Conservation (phyloP, 495 filamentous ascomycete species). For the Aspergillus mulundensis region DNA sequence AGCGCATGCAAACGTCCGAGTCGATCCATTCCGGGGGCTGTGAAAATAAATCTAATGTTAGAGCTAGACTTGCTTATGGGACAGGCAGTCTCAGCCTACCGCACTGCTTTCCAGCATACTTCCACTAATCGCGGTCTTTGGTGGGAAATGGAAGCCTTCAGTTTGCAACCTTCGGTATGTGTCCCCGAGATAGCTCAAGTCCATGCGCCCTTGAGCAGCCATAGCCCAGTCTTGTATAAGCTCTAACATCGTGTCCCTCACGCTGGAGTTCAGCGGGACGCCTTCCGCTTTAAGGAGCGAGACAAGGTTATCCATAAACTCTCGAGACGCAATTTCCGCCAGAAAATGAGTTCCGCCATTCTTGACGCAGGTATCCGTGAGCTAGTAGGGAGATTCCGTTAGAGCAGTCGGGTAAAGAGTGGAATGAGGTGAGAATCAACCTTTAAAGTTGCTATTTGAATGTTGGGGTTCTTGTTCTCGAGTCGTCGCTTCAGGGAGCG, state of each 20-base stretch:
- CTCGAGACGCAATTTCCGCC: conserved; percentile 86
- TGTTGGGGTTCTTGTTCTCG: conserved; percentile 93
- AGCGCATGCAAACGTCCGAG: conserved; percentile 98
- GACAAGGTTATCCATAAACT: conserved; percentile 97
- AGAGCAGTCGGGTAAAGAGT: conserved; percentile 7
- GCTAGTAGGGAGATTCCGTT: conserved; percentile 35
- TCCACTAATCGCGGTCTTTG: conserved; percentile 77
- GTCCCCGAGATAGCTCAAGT: conserved; percentile 80
- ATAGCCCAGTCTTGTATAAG: conserved; percentile 91
- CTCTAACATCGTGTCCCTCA: conserved; percentile 85
- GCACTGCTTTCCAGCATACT: conserved; percentile 97
- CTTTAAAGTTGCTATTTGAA: conserved; percentile 87
- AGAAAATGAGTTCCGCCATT: conserved; percentile 98
- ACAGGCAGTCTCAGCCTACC: conserved; percentile 54
- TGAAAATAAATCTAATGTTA: neutral
- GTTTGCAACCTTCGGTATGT: conserved; percentile 75
- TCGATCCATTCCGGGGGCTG: conserved; percentile 97
- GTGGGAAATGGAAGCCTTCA: conserved; percentile 88
- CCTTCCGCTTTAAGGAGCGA: conserved; percentile 80
- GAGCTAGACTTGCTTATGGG: neutral
- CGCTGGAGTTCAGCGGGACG: conserved; percentile 74
- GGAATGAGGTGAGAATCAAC: conserved; percentile 42
- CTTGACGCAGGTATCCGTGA: conserved; percentile 98
- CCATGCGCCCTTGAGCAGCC: conserved; percentile 79
- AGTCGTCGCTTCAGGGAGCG: conserved; percentile 88